phyloP scores from a whole-genome alignment of 345 rosid genomes.

The Nephelium lappaceum region DNA sequence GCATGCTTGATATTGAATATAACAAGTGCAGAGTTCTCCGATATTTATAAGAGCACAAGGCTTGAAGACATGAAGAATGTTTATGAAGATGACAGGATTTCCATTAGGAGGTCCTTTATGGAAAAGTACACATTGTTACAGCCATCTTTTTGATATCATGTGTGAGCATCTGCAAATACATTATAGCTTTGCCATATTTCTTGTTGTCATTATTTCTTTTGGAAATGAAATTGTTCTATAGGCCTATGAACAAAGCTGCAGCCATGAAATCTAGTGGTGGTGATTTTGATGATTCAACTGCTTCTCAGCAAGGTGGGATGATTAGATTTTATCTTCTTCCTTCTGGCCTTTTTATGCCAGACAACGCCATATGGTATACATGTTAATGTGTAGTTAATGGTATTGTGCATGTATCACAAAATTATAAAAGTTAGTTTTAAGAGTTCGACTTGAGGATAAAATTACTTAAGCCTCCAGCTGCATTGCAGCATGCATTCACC shows the following conservation, averaged over 20 bases:
- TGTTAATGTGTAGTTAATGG: background rate
- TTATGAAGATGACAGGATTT: conserved; percentile 70
- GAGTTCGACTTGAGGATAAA: no score
- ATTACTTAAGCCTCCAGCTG: no score
- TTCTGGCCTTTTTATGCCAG: background rate
- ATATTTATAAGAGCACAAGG: conserved; percentile 96
- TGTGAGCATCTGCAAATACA: background rate
- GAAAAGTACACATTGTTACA: conserved; percentile 55
- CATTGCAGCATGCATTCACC: no score
- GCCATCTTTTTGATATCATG: background rate
- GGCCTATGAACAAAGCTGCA: conserved; percentile 66
- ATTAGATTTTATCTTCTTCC: background rate
- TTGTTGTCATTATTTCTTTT: conserved; percentile 7
- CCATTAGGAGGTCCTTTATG: conserved; percentile 68
- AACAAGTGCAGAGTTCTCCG: conserved; percentile 84
- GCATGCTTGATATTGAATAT: background rate
- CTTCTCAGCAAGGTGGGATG: conserved; percentile 57
- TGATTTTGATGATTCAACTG: conserved; percentile 84
- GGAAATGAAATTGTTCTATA: conserved; percentile 22
- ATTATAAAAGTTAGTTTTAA: no score
- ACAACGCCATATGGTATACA: background rate
- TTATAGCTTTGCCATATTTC: background rate
- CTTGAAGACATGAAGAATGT: conserved; percentile 86
- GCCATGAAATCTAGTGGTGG: conserved; percentile 86
- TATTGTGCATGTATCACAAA: no score